Percentiles rank a stretch among this genome's conserved stretches.
phyloP scores from a whole-genome alignment of 768 basidiomycete species.

The Lactifluus rugatus region DNA sequence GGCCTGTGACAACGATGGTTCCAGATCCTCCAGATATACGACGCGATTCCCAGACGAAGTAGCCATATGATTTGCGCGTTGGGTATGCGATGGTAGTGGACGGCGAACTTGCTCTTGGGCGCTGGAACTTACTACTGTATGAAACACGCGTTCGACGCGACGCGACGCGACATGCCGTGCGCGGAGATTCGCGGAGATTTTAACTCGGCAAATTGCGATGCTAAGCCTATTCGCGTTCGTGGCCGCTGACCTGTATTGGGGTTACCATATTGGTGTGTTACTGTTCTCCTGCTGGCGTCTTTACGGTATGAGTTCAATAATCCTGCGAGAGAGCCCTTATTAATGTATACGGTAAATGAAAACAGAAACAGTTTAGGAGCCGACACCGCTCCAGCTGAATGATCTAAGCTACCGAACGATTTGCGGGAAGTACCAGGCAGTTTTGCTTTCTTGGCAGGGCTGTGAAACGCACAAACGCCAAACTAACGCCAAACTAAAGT shows the following conservation, averaged over 20 bases:
- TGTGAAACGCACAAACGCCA: neutral
- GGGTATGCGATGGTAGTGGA: neutral
- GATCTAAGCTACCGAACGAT: neutral
- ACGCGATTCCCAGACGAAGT: constrained; percentile 12
- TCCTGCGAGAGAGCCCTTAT: too few relatives aligned
- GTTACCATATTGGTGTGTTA: neutral
- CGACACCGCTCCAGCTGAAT: neutral
- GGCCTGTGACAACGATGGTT: constrained; percentile 12
- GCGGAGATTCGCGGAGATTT: constrained; percentile 11
- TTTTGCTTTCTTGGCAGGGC: neutral
- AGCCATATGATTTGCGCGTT: neutral
- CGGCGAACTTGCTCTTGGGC: neutral
- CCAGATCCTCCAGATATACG: constrained; percentile 31
- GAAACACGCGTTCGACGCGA: constrained; percentile 4
- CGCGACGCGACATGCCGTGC: neutral
- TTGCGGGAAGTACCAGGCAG: neutral
- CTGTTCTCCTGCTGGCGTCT: too few relatives aligned
- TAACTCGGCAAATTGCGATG: constrained; percentile 6
- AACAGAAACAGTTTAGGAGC: too few relatives aligned
- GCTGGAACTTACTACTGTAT: neutral
- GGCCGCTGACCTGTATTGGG: neutral
- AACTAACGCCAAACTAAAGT: too few relatives aligned
- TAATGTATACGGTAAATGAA: too few relatives aligned
- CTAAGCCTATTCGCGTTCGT: neutral
- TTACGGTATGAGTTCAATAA: too few relatives aligned